Evolutionary conservation across 1,139 yeast species (phyloP).

Genomic region (Yamadazyma taylorii): DNA sequence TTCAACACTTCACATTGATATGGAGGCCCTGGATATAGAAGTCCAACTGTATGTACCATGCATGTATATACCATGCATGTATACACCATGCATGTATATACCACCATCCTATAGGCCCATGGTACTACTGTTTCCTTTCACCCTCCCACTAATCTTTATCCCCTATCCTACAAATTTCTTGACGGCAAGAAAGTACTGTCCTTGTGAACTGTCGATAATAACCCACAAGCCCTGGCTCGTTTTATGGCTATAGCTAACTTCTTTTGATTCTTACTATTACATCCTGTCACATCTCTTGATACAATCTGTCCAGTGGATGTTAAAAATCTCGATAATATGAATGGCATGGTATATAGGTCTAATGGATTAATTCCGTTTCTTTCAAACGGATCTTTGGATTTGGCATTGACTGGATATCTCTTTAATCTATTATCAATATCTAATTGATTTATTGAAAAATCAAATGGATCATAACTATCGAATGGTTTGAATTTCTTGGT

Average conservation of each 20-base stretch:
- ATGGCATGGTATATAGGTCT: constrained; percentile 66
- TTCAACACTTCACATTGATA: too few relatives aligned
- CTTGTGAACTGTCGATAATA: constrained; percentile 61
- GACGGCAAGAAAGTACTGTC: constrained; percentile 47
- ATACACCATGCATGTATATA: too few relatives aligned
- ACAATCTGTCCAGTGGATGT: constrained; percentile 66
- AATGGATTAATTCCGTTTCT: constrained; percentile 61
- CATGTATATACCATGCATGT: too few relatives aligned
- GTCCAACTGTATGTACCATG: too few relatives aligned
- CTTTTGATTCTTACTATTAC: constrained; percentile 61
- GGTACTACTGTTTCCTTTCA: too few relatives aligned
- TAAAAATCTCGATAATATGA: constrained; percentile 56
- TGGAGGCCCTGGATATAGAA: too few relatives aligned
- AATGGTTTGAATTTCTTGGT: constrained; percentile 43
- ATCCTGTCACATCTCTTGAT: constrained; percentile 67
- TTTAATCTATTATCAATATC: constrained; percentile 34
- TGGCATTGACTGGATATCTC: constrained; percentile 17
- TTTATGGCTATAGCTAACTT: constrained; percentile 65
- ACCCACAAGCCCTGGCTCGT: constrained; percentile 68
- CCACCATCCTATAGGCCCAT: too few relatives aligned
- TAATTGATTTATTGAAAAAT: constrained; percentile 59
- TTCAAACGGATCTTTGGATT: constrained; percentile 43
- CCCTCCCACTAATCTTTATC: too few relatives aligned
- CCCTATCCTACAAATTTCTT: constrained; percentile 33
- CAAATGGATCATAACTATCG: constrained; percentile 69